Conservation (phyloP, 2,329 filamentous ascomycete species). For the Scedosporium dehoogii region DNA sequence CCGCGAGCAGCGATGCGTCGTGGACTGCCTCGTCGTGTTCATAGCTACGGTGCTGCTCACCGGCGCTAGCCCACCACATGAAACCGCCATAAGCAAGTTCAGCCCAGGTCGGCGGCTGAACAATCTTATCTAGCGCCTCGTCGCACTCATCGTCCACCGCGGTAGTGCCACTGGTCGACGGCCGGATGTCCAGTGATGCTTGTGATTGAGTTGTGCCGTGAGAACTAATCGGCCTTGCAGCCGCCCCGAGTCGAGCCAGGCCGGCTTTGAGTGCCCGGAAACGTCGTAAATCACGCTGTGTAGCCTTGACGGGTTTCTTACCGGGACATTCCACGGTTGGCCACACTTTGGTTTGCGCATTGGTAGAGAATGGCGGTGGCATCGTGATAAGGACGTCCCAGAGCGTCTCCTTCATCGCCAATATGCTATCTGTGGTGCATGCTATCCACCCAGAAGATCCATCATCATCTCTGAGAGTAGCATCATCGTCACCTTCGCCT, state of each 20-base stretch:
- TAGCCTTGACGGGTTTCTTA: constrained; percentile 64
- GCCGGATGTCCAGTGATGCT: constrained; percentile 14
- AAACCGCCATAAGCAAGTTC: constrained; percentile 72
- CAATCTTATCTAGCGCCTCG: constrained; percentile 42
- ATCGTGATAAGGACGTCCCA: constrained; percentile 87
- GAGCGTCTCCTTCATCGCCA: constrained; percentile 74
- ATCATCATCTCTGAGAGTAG: neutral
- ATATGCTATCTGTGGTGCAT: constrained; percentile 89
- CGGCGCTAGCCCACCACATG: constrained; percentile 85
- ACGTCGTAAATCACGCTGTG: constrained; percentile 78
- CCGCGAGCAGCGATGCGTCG: constrained; percentile 46
- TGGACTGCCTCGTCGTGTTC: constrained; percentile 47
- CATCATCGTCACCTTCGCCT: neutral
- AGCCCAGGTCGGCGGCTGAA: constrained; percentile 59
- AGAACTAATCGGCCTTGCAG: constrained; percentile 14
- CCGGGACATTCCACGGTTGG: constrained; percentile 62
- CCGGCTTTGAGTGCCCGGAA: constrained; percentile 61
- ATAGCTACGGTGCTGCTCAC: constrained; percentile 56
- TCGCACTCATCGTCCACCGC: constrained; percentile 28
- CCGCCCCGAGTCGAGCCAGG: constrained; percentile 35
- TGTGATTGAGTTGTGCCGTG: constrained; percentile 20
- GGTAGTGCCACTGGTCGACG: constrained; percentile 13
- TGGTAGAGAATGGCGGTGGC: constrained; percentile 50
- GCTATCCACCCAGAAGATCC: constrained; percentile 61
- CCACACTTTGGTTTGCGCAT: constrained; percentile 56